Conservation (phyloP, 2,329 filamentous ascomycete genomes). For the Nakataea oryzae region DNA sequence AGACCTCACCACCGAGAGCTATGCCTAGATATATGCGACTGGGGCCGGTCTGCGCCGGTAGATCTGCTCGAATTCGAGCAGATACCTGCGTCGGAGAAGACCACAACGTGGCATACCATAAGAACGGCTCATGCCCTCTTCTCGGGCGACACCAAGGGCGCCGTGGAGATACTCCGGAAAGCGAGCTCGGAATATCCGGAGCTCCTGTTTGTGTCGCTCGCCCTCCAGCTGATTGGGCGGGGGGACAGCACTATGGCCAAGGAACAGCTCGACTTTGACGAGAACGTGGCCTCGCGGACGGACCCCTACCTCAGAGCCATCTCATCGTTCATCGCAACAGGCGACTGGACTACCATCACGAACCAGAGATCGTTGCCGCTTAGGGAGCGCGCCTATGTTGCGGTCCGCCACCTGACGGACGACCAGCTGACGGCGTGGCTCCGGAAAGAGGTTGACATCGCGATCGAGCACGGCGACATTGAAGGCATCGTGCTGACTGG, state of each 20-base stretch:
- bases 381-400: constrained; percentile 64
- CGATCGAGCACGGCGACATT: constrained; percentile 57
- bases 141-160: constrained; percentile 56
- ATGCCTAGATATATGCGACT: constrained; percentile 64
- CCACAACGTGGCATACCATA: constrained; percentile 56
- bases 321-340: constrained; percentile 65
- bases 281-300: constrained; percentile 49
- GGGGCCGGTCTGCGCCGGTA: constrained; percentile 46
- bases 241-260: constrained; percentile 32
- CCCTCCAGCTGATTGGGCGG: constrained; percentile 51
- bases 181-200: constrained; percentile 53
- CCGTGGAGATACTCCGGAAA: constrained; percentile 58
- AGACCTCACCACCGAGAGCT: constrained; percentile 63
- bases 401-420: constrained; percentile 55
- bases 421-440: constrained; percentile 58
- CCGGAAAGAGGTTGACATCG: constrained; percentile 48
- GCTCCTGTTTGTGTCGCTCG: constrained; percentile 57
- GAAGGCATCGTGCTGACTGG: constrained; percentile 72
- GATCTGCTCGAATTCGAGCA: constrained; percentile 32
- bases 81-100: constrained; percentile 32
- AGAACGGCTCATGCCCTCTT: constrained; percentile 69
- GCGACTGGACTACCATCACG: constrained; percentile 65
- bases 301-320: constrained; percentile 75
- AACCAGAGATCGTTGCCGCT: constrained; percentile 65
- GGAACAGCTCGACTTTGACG: constrained; percentile 47